Percentiles rank a stretch among this genome's conserved stretches.
These are phyloP conservation scores for Hericium erinaceus DNA, from an alignment of 768 basidiomycete species.

Conservation along the genomic window DNA sequence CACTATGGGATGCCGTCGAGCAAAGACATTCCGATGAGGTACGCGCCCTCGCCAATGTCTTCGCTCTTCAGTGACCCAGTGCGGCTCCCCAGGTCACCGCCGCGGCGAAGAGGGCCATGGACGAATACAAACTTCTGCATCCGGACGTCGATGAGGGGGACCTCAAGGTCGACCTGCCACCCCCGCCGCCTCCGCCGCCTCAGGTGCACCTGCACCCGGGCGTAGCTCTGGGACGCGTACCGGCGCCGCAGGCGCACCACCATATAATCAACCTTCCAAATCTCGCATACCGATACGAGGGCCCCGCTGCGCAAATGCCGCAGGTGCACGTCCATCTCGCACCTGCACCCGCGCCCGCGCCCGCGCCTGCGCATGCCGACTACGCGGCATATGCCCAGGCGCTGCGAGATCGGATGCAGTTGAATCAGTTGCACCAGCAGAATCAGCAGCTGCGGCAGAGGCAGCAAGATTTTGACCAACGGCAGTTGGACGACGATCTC, in stretches of 20 bases:
- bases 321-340: neutral
- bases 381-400: neutral
- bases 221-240: neutral
- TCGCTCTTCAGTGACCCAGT: neutral
- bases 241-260: neutral
- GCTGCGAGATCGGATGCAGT: too few relatives aligned
- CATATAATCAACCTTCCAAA: neutral
- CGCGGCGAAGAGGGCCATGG: slow-evolving; percentile 58
- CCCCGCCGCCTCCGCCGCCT: neutral
- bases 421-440: neutral
- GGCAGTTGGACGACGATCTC: neutral
- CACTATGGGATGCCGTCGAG: slow-evolving; percentile 62
- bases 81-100: slow-evolving; percentile 44
- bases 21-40: slow-evolving; percentile 61
- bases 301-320: neutral
- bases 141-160: slow-evolving; percentile 54
- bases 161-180: slow-evolving; percentile 58
- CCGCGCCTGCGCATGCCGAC: neutral
- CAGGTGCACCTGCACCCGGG: neutral
- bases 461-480: neutral
- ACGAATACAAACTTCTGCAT: slow-evolving; percentile 46
- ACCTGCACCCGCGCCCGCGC: neutral
- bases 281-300: neutral
- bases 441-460: neutral
- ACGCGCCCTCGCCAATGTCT: slow-evolving; percentile 1